Evolutionary conservation across 305 asterid species (phyloP), one percentile per base, ranked within the genome.

Genomic region (Plantago coronopus): DNA sequence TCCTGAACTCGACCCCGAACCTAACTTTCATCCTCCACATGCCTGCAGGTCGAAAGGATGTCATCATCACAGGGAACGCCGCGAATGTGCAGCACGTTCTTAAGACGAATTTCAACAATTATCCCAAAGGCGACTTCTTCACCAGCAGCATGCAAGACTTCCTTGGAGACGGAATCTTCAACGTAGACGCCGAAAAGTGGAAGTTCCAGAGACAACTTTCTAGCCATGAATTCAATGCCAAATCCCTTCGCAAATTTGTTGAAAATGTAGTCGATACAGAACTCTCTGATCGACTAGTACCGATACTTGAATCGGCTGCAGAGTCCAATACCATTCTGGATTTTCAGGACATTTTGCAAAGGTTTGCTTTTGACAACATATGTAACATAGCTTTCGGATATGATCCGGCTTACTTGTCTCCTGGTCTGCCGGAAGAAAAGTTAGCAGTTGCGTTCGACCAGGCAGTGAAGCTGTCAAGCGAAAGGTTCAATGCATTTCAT

Each of bases 121-220:
- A 82, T 73, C 59, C 60, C 17, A 85, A 85, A 68, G 94, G 87
- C 9, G 61, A 61, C 2, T 17, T 42, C 6, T 65, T 68, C 17
- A 62, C 71, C 16, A 7, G 16, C 21, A 54, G 59, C 2, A 29
- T 80, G 31, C 4, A 62, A 0, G 94, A 85, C 48, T 80, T 85
- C 14, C 81, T 85, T 9, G 94, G 87, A 10, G 69, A 74, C 27
- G 85, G 89, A 14, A 78, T 85, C n/a, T 76, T 85, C 69, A 85
- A 82, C 20, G 65, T 76, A 7, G 85, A 82, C 12, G 94, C 84
- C 0, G 50, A 45, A 0, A 65, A 21, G 8, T 85, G 94, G 89
- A 85, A 80, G 46, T 68, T 69, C 40, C 85, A 78, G 14, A 48
- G 89, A 45, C 77, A 82, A 34, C 63, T 81, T 12, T 59, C 85